phyloP scores from a whole-genome alignment of 441 rosid genomes.

The Jatropha podagrica region DNA sequence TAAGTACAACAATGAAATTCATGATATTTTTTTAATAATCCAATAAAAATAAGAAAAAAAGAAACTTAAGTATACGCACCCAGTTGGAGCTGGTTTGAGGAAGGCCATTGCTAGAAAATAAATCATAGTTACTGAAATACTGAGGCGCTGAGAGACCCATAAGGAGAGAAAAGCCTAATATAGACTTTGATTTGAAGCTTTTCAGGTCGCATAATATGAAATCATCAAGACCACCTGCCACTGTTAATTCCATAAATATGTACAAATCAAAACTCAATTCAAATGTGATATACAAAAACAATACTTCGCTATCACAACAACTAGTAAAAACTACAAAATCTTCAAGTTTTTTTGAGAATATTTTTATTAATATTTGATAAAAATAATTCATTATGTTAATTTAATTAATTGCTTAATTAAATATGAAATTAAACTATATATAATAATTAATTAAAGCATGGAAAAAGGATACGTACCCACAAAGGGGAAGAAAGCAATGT shows the following conservation, averaged over 20 bases:
- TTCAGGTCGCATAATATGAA: slow-evolving; percentile 33
- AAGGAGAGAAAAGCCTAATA: slow-evolving; percentile 29
- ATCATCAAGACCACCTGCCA: slow-evolving; percentile 21
- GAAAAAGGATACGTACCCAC: slow-evolving; percentile 1
- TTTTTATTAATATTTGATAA: too few relatives aligned
- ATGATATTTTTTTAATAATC: too few relatives aligned
- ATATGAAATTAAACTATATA: too few relatives aligned
- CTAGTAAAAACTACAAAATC: too few relatives aligned
- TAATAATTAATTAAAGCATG: too few relatives aligned
- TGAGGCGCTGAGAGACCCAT: slow-evolving; percentile 32
- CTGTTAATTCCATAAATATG: not conserved
- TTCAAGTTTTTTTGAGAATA: too few relatives aligned
- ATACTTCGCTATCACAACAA: too few relatives aligned
- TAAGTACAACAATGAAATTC: too few relatives aligned
- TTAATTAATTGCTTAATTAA: too few relatives aligned
- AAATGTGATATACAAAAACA: too few relatives aligned
- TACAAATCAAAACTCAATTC: not conserved
- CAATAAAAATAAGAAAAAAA: too few relatives aligned
- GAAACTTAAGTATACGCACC: slow-evolving; percentile 7
- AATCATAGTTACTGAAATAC: slow-evolving; percentile 21
- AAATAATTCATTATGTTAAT: too few relatives aligned
- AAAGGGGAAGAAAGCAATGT: not conserved
- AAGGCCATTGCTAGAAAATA: slow-evolving; percentile 15
- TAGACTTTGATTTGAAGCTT: slow-evolving; percentile 31
- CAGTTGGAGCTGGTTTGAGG: slow-evolving; percentile 10